Percentiles rank a stretch among this genome's conserved stretches.
phyloP scores from a whole-genome alignment of 108 stramenopile species.

The Fistulifera solaris region DNA sequence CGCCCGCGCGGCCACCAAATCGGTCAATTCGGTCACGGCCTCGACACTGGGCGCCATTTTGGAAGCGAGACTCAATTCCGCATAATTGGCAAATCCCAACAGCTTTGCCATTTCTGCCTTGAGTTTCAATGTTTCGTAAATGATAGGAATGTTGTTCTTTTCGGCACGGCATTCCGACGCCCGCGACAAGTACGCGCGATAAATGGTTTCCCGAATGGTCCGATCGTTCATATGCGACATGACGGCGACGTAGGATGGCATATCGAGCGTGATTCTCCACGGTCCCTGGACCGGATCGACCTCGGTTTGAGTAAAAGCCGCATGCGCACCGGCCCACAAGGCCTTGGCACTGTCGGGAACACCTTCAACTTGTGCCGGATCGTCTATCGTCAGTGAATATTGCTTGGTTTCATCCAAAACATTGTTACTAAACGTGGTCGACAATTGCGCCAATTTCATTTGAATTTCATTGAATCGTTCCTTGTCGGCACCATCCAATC shows the following conservation, averaged over 20 bases:
- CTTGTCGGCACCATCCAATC: conserved; percentile 77
- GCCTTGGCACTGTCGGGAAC: conserved; percentile 87
- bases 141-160: conserved; percentile 87
- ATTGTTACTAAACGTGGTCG: conserved; percentile 90
- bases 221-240: conserved; percentile 88
- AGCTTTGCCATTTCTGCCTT: conserved; percentile 74
- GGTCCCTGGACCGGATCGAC: conserved; percentile 71
- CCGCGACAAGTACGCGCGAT: conserved; percentile 80
- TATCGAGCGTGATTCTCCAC: conserved; percentile 90
- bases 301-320: conserved; percentile 27
- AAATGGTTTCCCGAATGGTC: conserved; percentile 81
- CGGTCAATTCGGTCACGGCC: conserved; percentile 77
- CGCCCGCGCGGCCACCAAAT: conserved; percentile 87
- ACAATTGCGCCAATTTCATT: conserved; percentile 75
- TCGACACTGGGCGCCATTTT: conserved; percentile 94
- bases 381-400: conserved; percentile 64
- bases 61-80: conserved; percentile 72
- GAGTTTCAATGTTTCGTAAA: conserved; percentile 81
- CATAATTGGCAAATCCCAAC: conserved; percentile 88
- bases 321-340: conserved; percentile 80
- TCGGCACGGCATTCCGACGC: conserved; percentile 64
- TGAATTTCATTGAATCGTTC: conserved; percentile 95
- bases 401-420: conserved; percentile 95
- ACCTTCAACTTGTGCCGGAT: conserved; percentile 67
- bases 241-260: conserved; percentile 88